Evolutionary conservation across 805 yeast genomes (phyloP), one percentile per base, ranked within the genome.

Genomic region (Komagataella pastoris): DNA sequence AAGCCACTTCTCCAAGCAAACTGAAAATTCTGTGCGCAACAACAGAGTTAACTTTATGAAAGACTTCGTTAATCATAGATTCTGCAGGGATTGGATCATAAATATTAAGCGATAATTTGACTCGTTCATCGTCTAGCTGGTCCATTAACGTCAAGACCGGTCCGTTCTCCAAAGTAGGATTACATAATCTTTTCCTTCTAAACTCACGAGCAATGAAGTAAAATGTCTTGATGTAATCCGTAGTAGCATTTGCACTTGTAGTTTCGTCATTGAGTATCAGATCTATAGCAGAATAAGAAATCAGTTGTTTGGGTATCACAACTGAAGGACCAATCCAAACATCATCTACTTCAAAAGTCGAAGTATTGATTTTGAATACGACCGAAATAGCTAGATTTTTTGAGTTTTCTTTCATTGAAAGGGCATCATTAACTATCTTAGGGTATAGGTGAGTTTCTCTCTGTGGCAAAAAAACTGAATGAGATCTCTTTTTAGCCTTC

Each of bases 391-490:
- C 80, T 47, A 89, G 79, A 36, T 80, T 74, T 53, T 73, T 70
- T 53, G 76, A 77, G 53, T 76, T 79, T 49, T 76, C 82, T 40
- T 73, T 73, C 61, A 90, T 81, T 2, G 88, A 81, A 44, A 80
- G 67, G 21, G 75, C 59, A 6, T 80, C 76, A 58, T 79, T 80
- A 21, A 91, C 72, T 48, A 76, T 75, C 47, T 70, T 69, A 7
- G 97, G 96, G 57, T 83, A 76, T 58, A 89, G 72, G 54, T 83
- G 78, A 47, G 81, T 77, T 24, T 76, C 72, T 54, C 76, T 77
- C 63, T 90, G 96, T 12, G 95, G 93, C 65, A 90, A 75, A 61
- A 83, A 85, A 3, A 91, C 97, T 6, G 96, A 81, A 3, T 91
- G 80, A 1, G 95, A 88, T 63, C 98, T 78, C 69, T 88, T 89